These are phyloP conservation scores for Fereydounia khargensis DNA, from an alignment of 1,284 basidiomycete species.

Conservation along the genomic window DNA sequence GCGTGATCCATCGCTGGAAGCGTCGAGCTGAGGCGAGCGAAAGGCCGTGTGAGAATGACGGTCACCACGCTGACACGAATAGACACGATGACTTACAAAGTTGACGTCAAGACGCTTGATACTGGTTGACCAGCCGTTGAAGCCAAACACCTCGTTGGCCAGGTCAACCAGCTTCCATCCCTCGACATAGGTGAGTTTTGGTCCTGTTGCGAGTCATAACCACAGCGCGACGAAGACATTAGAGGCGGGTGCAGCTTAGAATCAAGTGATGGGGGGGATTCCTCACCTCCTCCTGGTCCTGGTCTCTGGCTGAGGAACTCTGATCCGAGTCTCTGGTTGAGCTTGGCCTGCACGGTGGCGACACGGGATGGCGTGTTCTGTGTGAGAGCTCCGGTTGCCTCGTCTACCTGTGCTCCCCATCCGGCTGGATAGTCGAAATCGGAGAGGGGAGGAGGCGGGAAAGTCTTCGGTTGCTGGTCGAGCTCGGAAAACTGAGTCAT, in stretches of 20 bases:
- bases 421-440: constrained; percentile 34
- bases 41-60: too few species aligned
- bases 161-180: constrained; percentile 76
- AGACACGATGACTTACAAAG: constrained; percentile 59
- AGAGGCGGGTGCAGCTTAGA: background rate
- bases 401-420: constrained; percentile 24
- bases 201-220: constrained; percentile 2
- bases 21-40: constrained; percentile 38
- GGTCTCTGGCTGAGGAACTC: constrained; percentile 88
- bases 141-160: constrained; percentile 97
- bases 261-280: too few species aligned
- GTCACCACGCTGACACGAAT: background rate
- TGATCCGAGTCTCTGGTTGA: constrained; percentile 85
- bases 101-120: constrained; percentile 74
- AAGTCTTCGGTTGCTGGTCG: constrained; percentile 1
- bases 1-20: constrained; percentile 66
- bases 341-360: constrained; percentile 73
- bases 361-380: constrained; percentile 57
- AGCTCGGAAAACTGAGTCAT: constrained; percentile 14
- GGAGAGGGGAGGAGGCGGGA: constrained; percentile 4
- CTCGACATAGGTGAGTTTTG: constrained; percentile 88
- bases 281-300: constrained; percentile 67
- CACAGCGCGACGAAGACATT: background rate
- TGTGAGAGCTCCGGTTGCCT: constrained; percentile 18
- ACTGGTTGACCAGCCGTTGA: constrained; percentile 92